Conservation (phyloP, 768 basidiomycete species). For the Coprinopsis strossmayeri region DNA sequence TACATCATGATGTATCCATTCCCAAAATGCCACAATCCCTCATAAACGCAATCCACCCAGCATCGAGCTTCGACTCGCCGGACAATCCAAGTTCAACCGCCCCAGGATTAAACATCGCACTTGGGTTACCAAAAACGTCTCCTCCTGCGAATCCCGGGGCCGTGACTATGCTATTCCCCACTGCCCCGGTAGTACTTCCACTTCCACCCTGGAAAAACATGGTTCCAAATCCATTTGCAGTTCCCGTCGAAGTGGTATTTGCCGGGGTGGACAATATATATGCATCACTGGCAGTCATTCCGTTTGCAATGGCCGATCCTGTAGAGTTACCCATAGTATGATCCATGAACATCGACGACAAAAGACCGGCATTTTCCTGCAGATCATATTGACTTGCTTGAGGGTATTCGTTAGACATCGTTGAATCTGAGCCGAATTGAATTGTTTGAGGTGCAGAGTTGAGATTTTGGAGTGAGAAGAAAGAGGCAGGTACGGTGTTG, state of each 20-base stretch:
- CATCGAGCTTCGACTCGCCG: conserved; percentile 39
- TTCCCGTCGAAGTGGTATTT: too few relatives aligned
- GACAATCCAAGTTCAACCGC: conserved; percentile 38
- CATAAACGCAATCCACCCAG: conserved; percentile 44
- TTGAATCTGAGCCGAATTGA: too few relatives aligned
- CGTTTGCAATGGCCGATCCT: too few relatives aligned
- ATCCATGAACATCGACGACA: conserved; percentile 5
- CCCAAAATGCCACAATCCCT: conserved; percentile 45
- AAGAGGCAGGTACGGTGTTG: too few relatives aligned
- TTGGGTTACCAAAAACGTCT: neutral
- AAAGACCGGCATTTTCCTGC: conserved; percentile 7
- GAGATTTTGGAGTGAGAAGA: too few relatives aligned
- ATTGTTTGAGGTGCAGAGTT: too few relatives aligned
- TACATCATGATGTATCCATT: conserved; percentile 6
- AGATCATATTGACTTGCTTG: conserved; percentile 6
- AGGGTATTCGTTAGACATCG: neutral
- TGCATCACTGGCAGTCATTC: too few relatives aligned
- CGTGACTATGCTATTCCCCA: too few relatives aligned
- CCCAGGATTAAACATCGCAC: conserved; percentile 16
- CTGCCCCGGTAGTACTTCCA: neutral
- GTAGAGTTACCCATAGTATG: neutral
- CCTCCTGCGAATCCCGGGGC: neutral
- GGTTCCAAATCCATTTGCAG: too few relatives aligned
- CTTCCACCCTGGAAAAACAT: too few relatives aligned
- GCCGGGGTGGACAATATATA: too few relatives aligned